Conservation (phyloP, 2,329 filamentous ascomycete genomes). For the Fusarium sp. region DNA sequence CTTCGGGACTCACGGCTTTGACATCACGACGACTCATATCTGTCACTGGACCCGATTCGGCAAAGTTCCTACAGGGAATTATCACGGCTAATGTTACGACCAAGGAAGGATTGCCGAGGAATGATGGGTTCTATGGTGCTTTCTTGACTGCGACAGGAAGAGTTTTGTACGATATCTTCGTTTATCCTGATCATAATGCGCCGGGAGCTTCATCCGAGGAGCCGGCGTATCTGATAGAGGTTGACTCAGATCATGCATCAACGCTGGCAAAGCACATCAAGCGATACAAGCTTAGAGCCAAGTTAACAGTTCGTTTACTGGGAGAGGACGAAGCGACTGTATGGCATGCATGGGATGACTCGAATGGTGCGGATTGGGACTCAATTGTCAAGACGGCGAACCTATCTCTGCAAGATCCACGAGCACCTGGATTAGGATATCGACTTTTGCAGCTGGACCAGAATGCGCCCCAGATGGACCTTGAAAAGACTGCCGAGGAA, state of each 20-base stretch:
- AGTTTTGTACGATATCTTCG: slow-evolving; percentile 88
- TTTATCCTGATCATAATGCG: slow-evolving; percentile 73
- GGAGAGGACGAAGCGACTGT: slow-evolving; percentile 73
- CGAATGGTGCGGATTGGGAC: slow-evolving; percentile 41
- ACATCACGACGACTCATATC: slow-evolving; percentile 83
- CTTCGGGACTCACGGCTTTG: slow-evolving; percentile 66
- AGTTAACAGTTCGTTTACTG: slow-evolving; percentile 76
- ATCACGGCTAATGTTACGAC: slow-evolving; percentile 72
- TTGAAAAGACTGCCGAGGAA: slow-evolving; percentile 62
- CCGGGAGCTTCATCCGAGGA: slow-evolving; percentile 43
- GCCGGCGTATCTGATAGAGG: slow-evolving; percentile 77
- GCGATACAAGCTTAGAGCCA: slow-evolving; percentile 86
- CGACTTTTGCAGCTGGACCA: slow-evolving; percentile 56
- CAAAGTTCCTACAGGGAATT: slow-evolving; percentile 88
- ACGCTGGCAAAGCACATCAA: slow-evolving; percentile 78
- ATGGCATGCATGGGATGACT: slow-evolving; percentile 80
- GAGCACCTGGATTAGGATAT: slow-evolving; percentile 68
- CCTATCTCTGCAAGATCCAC: slow-evolving; percentile 62
- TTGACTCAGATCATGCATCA: slow-evolving; percentile 75
- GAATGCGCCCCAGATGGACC: slow-evolving; percentile 54
- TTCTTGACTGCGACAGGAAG: slow-evolving; percentile 90
- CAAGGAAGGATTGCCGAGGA: slow-evolving; percentile 51
- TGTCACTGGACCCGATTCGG: slow-evolving; percentile 81
- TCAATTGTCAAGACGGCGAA: slow-evolving; percentile 34
- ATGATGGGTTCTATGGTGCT: slow-evolving; percentile 77